Evolutionary conservation across 345 rosid species (phyloP), one percentile per base, ranked within the genome.

Genomic region (Carallia brachiata): DNA sequence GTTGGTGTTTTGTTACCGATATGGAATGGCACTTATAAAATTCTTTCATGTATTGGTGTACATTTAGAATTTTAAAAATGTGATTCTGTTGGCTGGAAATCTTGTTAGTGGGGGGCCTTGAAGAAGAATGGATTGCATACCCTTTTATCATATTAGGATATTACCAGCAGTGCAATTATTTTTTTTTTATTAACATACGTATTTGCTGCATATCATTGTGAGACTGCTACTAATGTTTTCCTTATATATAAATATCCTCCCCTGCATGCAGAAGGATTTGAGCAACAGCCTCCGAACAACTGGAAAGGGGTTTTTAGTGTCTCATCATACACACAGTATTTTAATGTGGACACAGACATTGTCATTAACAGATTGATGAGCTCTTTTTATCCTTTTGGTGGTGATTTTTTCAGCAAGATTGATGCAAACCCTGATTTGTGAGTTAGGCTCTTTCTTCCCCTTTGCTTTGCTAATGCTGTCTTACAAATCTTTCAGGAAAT

Each of bases 371-470:
- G 98, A 83, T 64, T 92, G 83, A 72, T 89, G 78, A 88, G 90
- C 79, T 92, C 98, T 4, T 72, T 95, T 55, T 81, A 79, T 76
- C 97, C 97, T n/a, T 66, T 73, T 7, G 77, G 77, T 71, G 98
- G 90, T 13, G 90, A 90, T 79, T 95, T 95, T 80, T 95, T 87
- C 86, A 82, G 74, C 85, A 95, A 92, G 82, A 92, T 89, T 34
- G 91, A 90, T 75, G 96, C 97, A 36, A 92, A 95, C 73, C 99
- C 98, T 62, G 98, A 92, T 81, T 77, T 95, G 98, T 92, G 80
- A 95, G 98, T 86, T 57, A 36, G 28, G 44, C 50, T 44, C 50
- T 44, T 44, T 44, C 50, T 44, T 15, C 4, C 50, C 50, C 50
- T 44, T 44, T 13, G 12, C 50, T 44, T 44, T 44, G 4, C 50